Evolutionary conservation across 352 stramenopile genomes (phyloP).

Genomic region (Globisporangium cylindrosporum): DNA sequence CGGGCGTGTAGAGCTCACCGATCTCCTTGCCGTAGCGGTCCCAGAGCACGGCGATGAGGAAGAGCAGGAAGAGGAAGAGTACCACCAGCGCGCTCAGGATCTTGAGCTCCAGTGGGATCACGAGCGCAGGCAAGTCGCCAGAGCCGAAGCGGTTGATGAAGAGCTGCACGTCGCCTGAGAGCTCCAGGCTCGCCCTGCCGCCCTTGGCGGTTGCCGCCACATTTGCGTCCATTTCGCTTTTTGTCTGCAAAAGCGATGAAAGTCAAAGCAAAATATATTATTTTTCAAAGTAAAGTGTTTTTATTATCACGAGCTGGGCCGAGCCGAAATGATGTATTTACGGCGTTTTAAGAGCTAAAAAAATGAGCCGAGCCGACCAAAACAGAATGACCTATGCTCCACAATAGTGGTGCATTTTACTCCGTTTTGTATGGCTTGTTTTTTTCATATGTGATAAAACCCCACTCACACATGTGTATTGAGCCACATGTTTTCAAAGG

Average conservation of each 20-base stretch:
- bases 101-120: constrained; percentile 62
- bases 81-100: constrained; percentile 59
- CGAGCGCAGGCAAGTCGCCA: constrained; percentile 26
- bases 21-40: constrained; percentile 85
- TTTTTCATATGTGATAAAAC: no score
- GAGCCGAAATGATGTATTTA: background rate
- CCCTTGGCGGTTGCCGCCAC: constrained; percentile 11
- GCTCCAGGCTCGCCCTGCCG: constrained; percentile 17
- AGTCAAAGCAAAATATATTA: background rate
- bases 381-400: no score
- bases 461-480: no score
- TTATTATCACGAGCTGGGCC: background rate
- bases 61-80: constrained; percentile 77
- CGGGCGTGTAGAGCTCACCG: constrained; percentile 70
- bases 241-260: background rate
- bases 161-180: constrained; percentile 27
- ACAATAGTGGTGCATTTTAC: no score
- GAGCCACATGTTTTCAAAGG: no score
- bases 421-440: no score
- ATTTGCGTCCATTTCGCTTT: constrained; percentile 13
- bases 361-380: no score
- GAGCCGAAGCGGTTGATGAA: constrained; percentile 16
- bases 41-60: constrained; percentile 81
- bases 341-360: background rate
- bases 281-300: background rate